Percentiles rank a stretch among this genome's conserved stretches.
Conservation (phyloP, 257 asterid genomes). For the Solanum tarijense region DNA sequence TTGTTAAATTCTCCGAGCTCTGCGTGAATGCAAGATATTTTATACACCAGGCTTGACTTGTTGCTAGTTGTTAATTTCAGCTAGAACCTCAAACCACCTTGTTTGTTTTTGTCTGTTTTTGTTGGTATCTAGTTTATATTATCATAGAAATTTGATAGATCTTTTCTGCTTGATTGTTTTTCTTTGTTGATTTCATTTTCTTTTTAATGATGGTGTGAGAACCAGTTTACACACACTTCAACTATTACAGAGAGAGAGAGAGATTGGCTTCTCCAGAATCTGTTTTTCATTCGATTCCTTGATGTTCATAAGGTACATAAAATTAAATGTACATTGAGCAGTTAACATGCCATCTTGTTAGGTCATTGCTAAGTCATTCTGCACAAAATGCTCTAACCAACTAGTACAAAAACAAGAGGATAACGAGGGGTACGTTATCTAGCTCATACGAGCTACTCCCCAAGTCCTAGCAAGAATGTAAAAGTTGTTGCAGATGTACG, state of each 20-base stretch:
- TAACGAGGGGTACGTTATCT: not conserved
- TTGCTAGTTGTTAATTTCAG: not conserved
- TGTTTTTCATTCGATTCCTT: not conserved
- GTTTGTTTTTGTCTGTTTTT: not conserved
- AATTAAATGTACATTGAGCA: not conserved
- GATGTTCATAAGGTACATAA: not conserved
- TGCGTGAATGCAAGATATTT: not conserved
- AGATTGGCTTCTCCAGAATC: not conserved
- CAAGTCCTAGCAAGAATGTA: not conserved
- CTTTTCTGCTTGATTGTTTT: not conserved
- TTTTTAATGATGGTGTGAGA: not conserved
- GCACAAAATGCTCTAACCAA: not conserved
- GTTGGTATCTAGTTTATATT: not conserved
- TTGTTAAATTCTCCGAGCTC: not conserved
- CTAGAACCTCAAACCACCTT: not conserved
- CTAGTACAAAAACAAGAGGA: not conserved
- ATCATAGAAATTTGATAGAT: too few relatives aligned
- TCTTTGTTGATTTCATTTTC: not conserved
- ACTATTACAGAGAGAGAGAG: not conserved
- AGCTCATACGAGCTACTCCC: not conserved
- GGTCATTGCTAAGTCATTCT: not conserved
- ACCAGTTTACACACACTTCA: not conserved
- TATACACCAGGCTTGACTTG: not conserved
- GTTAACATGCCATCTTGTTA: not conserved
- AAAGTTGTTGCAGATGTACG: not conserved